phyloP scores from a whole-genome alignment of 441 rosid genomes.

The Gossypium aridum region DNA sequence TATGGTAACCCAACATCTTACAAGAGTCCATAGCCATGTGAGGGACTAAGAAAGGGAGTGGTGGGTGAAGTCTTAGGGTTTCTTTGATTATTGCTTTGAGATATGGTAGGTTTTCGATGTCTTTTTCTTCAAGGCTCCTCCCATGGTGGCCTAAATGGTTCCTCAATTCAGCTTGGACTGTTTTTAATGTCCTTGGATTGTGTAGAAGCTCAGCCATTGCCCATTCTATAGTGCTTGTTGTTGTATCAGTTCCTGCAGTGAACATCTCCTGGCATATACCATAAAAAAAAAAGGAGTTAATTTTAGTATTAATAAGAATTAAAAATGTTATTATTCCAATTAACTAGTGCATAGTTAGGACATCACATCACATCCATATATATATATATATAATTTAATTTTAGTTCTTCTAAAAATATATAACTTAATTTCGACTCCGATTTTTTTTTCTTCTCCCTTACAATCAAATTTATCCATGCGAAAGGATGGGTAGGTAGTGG shows the following conservation, averaged over 20 bases:
- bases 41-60: constrained; percentile 63
- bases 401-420: no score
- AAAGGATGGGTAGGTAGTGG: no score
- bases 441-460: no score
- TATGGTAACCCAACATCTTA: constrained; percentile 37
- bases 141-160: not conserved
- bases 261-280: constrained; percentile 54
- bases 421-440: no score
- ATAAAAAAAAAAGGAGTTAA: no score
- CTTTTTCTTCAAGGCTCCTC: constrained; percentile 29
- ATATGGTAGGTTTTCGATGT: constrained; percentile 42
- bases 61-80: constrained; percentile 37
- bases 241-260: constrained; percentile 75
- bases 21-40: constrained; percentile 55
- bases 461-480: no score
- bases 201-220: constrained; percentile 72
- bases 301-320: no score
- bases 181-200: constrained; percentile 31
- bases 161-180: constrained; percentile 32
- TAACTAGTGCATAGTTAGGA: no score
- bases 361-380: no score
- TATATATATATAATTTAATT: no score
- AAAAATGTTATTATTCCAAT: no score
- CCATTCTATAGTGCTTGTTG: constrained; percentile 78
- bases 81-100: constrained; percentile 64